Evolutionary conservation across 768 basidiomycete genomes (phyloP), one percentile per base, ranked within the genome.

Genomic region (Lentinula sp.): DNA sequence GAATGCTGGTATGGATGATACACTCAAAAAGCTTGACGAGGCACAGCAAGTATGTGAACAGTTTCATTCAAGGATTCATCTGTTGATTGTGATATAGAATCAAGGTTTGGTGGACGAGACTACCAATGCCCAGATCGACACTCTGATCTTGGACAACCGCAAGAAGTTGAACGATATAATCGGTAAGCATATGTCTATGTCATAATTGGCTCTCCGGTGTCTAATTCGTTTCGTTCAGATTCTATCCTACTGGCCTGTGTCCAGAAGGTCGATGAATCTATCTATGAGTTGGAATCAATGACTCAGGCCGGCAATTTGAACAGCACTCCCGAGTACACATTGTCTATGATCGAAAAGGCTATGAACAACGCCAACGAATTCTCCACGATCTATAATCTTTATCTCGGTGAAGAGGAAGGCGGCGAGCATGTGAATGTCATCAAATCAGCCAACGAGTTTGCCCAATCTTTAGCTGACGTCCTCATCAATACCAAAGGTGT

Each of bases 111-210:
- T 86, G 28, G 93, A 94, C 66, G 90, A 92, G 65, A 93, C 95
- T 0, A 94, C 92, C 62, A 92, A 93, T 70, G 91, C 93, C n/a
- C 94, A 98, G 72, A 95, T 99, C 67, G 96, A 98, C 71, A 96
- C 88, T 2, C 82, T 99, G 67, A 95, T 99, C 63, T 79, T 99
- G 59, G 97, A 99, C 70, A 90, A 96, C 71, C 85, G 95, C 71
- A 98, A 98, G 81, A 96, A 98, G 75, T 80, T 99, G 65, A 98
- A 99, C 74, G 84, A 93, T 67, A 95, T 99, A 70, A 98, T 99
- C 68, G 92, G 93, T 92, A 62, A 58, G 68, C 10, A 62, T 46
- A 7, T 4, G 41, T 42, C 20, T 8, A 35, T 46, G 2, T n/a
- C 32, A 16, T 56, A 49, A 49, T 41, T 53, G 20, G 53, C 58